Conservation (phyloP, 768 basidiomycete species). For the Mycena polygramma region DNA sequence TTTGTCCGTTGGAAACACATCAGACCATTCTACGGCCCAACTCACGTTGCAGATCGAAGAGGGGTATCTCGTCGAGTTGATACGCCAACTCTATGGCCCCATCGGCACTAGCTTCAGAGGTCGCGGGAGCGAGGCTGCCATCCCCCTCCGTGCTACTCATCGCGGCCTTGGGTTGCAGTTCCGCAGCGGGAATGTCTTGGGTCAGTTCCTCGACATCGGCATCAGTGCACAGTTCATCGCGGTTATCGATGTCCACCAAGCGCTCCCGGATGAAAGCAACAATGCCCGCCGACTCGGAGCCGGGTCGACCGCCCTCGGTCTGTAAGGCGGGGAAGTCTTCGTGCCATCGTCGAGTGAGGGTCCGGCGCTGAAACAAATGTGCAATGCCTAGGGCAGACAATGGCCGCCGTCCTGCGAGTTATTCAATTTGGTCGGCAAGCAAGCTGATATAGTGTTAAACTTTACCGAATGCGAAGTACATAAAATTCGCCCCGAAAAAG, state of each 20-base stretch:
- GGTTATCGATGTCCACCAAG: background rate
- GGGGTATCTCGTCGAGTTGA: too few species aligned
- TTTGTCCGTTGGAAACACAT: too few species aligned
- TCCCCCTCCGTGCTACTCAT: too few species aligned
- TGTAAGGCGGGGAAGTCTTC: background rate
- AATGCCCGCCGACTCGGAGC: background rate
- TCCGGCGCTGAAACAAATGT: background rate
- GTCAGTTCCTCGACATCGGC: too few species aligned
- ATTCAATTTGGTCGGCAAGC: background rate
- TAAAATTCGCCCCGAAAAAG: background rate
- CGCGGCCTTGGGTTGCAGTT: too few species aligned
- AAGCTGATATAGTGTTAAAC: background rate
- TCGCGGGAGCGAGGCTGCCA: too few species aligned
- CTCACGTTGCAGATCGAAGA: too few species aligned
- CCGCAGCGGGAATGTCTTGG: too few species aligned
- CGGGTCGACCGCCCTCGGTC: background rate
- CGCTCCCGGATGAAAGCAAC: conserved; percentile 3
- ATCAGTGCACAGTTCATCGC: too few species aligned
- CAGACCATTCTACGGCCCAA: too few species aligned
- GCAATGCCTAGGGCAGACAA: background rate
- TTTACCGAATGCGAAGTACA: background rate
- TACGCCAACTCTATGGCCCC: too few species aligned
- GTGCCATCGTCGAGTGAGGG: background rate
- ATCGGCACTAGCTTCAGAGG: too few species aligned
- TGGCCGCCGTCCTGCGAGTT: background rate